Evolutionary conservation across 192 early-diverging fungal genomes (phyloP).

Genomic region (Helicostylum pulchrum): DNA sequence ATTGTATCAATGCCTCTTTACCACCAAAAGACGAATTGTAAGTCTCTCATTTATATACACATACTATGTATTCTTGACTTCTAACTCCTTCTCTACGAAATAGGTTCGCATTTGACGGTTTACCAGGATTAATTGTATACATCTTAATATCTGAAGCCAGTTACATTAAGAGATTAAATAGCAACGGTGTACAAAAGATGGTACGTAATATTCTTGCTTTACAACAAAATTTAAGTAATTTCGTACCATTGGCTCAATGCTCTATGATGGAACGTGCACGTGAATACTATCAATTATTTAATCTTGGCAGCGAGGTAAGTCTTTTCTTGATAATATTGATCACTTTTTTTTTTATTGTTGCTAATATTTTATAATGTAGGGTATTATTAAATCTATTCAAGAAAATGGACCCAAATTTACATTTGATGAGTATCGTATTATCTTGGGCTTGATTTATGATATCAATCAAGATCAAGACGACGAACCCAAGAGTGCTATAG

Average conservation of each 20-base stretch:
- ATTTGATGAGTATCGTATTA: constrained; percentile 78
- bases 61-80: neutral
- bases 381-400: constrained; percentile 46
- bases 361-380: neutral
- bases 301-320: constrained; percentile 46
- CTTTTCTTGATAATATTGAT: no score
- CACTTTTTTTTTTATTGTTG: no score
- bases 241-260: constrained; percentile 58
- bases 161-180: constrained; percentile 67
- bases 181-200: constrained; percentile 71
- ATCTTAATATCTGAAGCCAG: constrained; percentile 63
- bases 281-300: constrained; percentile 74
- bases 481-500: neutral
- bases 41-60: neutral
- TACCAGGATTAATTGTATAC: constrained; percentile 72
- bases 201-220: constrained; percentile 79
- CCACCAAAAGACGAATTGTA: constrained; percentile 62
- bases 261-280: constrained; percentile 66
- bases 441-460: constrained; percentile 69
- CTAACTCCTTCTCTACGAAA: neutral
- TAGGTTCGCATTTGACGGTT: constrained; percentile 81
- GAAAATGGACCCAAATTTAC: constrained; percentile 59
- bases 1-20: constrained; percentile 60
- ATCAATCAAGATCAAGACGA: constrained; percentile 26
- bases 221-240: constrained; percentile 86